Base-by-base conservation (phyloP, 352 stramenopile species). In the Globisporangium heterothallicum region DNA sequence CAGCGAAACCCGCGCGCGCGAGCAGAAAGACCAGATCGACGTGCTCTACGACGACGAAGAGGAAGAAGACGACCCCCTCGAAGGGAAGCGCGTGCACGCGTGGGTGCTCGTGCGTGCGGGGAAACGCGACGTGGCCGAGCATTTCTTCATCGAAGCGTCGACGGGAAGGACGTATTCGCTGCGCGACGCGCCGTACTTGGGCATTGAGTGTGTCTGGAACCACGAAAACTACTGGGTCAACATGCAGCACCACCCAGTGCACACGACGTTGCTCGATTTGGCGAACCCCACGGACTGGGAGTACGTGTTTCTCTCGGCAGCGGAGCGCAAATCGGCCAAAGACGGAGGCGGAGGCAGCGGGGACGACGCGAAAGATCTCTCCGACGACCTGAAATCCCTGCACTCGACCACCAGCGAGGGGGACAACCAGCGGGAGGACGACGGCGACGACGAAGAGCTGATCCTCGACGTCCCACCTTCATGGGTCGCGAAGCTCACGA, bases 181-280 rank as follows among this genome's bases (percentile, higher is more conserved):
- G 2, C 49, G 66, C 18, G 73, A 89, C 16, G 68, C 64, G 3
- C 94, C 95, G 6, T 98, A 98, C 69, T 53, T 71, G 4, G 57
- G 53, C 29, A 79, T 98, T 6, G 91, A 97, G 60, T 82, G 63
- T 18, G 73, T 97, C 2, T 98, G 92, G 74, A 98, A 97, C 59
- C 67, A 96, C 54, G 83, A 94, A 50, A 98, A 98, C 64, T 97
- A 93, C 58, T 98, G 90, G 88, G 84, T 98, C 18, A 98, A 98
- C 69, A 97, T 97, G 83, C 88, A 96, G 29, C 67, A 76, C 13
- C 81, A 87, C 19, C 65, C 68, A 0, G 69, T 91, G 29, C 49
- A 65, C 14, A 74, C 82, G n/a, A 90, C 68, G 14, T 62, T 84
- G 4, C 89, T 92, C 50, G 87, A 97, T 57, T 58, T 97, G 41